Evolutionary conservation across 1,139 yeast genomes (phyloP).

Genomic region (Kazachstania sp.): DNA sequence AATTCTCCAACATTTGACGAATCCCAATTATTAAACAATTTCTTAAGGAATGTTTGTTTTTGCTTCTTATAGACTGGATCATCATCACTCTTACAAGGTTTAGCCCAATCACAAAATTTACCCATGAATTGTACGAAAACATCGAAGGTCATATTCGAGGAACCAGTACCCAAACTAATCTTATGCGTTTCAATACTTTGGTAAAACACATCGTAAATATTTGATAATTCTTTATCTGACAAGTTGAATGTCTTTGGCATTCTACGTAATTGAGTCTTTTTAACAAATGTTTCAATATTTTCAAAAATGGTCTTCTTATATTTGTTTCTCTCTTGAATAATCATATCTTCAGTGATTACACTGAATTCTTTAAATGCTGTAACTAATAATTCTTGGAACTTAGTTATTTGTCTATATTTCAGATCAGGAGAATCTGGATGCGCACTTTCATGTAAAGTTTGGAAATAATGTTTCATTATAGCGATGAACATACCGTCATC

Average conservation of each 20-base stretch:
- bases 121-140: constrained; percentile 68
- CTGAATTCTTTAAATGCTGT: constrained; percentile 89
- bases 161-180: constrained; percentile 60
- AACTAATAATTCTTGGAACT: constrained; percentile 83
- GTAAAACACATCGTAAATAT: constrained; percentile 79
- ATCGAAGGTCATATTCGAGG: constrained; percentile 64
- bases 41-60: constrained; percentile 42
- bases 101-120: constrained; percentile 75
- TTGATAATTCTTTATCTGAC: constrained; percentile 48
- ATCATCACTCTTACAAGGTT: constrained; percentile 32
- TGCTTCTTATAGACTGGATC: constrained; percentile 32
- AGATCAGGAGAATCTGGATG: constrained; percentile 65
- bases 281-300: constrained; percentile 83
- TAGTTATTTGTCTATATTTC: constrained; percentile 59
- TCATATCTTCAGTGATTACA: constrained; percentile 64
- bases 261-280: constrained; percentile 82
- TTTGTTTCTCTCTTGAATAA: constrained; percentile 59
- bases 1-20: constrained; percentile 45
- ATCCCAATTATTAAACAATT: constrained; percentile 71
- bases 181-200: constrained; percentile 61
- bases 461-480: constrained; percentile 73
- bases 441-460: constrained; percentile 68
- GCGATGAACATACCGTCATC: constrained; percentile 93
- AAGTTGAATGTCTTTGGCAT: constrained; percentile 65
- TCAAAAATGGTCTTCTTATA: constrained; percentile 71